These are phyloP conservation scores for Tolypocladium pustulatum DNA, from an alignment of 2,329 filamentous ascomycete genomes.

Conservation along the genomic window DNA sequence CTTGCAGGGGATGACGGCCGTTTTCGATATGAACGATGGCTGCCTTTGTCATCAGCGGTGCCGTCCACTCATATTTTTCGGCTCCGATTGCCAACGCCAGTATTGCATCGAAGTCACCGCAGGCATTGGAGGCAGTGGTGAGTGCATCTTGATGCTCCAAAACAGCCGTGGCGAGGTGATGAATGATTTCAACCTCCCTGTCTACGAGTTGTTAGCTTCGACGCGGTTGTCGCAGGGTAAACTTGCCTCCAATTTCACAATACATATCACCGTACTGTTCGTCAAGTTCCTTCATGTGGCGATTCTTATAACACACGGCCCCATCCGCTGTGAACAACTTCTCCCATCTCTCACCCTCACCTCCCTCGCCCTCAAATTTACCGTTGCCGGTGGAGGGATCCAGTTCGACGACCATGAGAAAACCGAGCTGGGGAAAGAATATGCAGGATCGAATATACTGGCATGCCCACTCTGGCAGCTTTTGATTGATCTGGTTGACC, in stretches of 20 bases:
- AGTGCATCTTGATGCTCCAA: conserved; percentile 60
- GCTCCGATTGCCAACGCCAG: conserved; percentile 73
- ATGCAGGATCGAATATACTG: conserved; percentile 61
- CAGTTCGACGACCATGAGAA: conserved; percentile 64
- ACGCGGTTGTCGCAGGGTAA: too few species aligned
- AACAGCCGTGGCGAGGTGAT: conserved; percentile 61
- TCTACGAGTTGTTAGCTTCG: conserved; percentile 37
- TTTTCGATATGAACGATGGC: conserved; percentile 64
- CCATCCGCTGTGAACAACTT: conserved; percentile 64
- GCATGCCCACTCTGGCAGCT: conserved; percentile 49
- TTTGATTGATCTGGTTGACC: conserved; percentile 49
- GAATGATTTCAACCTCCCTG: conserved; percentile 79
- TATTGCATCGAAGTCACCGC: conserved; percentile 79
- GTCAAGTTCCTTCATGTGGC: conserved; percentile 71
- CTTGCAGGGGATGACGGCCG: conserved; percentile 83
- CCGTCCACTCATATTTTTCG: conserved; percentile 57
- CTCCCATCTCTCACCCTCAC: conserved; percentile 57
- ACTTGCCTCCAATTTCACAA: conserved; percentile 66
- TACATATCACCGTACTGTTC: conserved; percentile 75
- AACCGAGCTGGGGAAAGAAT: conserved; percentile 86
- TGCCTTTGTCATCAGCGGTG: conserved; percentile 57
- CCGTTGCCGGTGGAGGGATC: conserved; percentile 39
- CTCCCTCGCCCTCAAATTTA: conserved; percentile 51
- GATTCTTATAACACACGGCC: conserved; percentile 77
- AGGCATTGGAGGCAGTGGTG: conserved; percentile 60